Conservation (phyloP, 495 filamentous ascomycete species). For the Penicillium macrosclerotiorum region DNA sequence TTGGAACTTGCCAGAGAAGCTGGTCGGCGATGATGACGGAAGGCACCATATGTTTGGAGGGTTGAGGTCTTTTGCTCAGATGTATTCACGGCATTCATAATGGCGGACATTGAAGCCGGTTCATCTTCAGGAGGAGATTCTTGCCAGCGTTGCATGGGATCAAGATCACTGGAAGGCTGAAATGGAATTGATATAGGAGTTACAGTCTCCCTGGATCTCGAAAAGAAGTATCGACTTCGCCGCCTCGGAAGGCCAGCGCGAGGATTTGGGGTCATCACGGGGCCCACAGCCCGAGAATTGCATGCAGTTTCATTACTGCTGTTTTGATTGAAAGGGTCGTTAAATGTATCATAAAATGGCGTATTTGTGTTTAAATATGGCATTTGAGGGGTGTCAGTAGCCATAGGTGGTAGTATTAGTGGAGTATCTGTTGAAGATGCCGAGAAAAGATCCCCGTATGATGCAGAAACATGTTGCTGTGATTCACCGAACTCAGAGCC, state of each 20-base stretch:
- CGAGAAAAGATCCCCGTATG: no score
- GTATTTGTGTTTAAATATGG: no score
- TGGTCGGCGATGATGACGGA: conserved; percentile 56
- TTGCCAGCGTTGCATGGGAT: conserved; percentile 72
- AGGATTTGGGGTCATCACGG: no score
- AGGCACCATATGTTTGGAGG: conserved; percentile 43
- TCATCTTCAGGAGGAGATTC: conserved; percentile 76
- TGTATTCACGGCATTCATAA: conserved; percentile 63
- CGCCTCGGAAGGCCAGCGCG: neutral
- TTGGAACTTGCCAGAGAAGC: conserved; percentile 51
- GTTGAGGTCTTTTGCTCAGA: conserved; percentile 21
- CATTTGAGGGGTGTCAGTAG: no score
- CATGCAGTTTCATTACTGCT: no score
- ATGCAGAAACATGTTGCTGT: no score
- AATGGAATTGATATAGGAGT: neutral
- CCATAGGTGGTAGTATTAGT: no score
- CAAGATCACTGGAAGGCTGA: neutral
- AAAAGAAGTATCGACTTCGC: neutral
- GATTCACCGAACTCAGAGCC: no score
- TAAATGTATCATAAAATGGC: no score
- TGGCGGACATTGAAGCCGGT: conserved; percentile 68
- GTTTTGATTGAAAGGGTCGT: no score
- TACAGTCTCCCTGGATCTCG: neutral
- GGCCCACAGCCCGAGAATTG: no score
- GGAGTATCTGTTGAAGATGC: no score